Base-by-base conservation (phyloP, 2,329 filamentous ascomycete species). In the Piedraia hortae region DNA sequence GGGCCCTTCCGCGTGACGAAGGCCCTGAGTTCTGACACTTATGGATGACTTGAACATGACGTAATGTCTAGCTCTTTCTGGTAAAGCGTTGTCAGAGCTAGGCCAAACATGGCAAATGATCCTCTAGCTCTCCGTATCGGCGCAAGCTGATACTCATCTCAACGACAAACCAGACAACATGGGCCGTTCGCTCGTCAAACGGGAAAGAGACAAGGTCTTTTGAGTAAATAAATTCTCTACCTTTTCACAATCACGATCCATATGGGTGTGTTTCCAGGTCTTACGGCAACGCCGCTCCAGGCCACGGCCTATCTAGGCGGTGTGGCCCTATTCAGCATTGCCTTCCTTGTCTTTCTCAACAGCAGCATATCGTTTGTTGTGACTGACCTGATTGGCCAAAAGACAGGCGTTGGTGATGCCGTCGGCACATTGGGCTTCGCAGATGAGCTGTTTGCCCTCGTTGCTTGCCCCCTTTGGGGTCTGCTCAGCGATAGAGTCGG, bases 281-380 rank as follows among this genome's bases (percentile, higher is more conserved):
- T 67, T 36, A 64, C 59, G 12, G 62, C 59, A n/a, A 54, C 52
- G 10, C 48, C 48, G 30, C 39, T 51, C 2, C 62, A 68, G 38
- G 52, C 58, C 14, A 43, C 59, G 26, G 71, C 73, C 14, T 88
- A 88, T 44, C 62, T 88, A 16, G 56, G 78, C 31, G 69, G 68
- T 40, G 71, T 85, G 37, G 73, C 71, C 28, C 63, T 88, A 34
- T 82, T 82, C 53, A 75, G 67, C 45, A 85, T 88, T 38, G 70
- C 71, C 24, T 85, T 85, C 50, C 68, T 88, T 32, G 75, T 88
- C 37, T 88, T 88, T 48, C 60, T 88, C 30, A 85, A 85, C 52
- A 72, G 66, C 50, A 69, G 65, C 39, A 56, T 85, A 27, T 77
- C 70, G 24, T 88, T 85, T 46, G 71, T 85, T 27, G 65, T 88